Evolutionary conservation across 2,329 filamentous ascomycete species (phyloP), one percentile per base, ranked within the genome.

Genomic region (Laburnicola sp.): DNA sequence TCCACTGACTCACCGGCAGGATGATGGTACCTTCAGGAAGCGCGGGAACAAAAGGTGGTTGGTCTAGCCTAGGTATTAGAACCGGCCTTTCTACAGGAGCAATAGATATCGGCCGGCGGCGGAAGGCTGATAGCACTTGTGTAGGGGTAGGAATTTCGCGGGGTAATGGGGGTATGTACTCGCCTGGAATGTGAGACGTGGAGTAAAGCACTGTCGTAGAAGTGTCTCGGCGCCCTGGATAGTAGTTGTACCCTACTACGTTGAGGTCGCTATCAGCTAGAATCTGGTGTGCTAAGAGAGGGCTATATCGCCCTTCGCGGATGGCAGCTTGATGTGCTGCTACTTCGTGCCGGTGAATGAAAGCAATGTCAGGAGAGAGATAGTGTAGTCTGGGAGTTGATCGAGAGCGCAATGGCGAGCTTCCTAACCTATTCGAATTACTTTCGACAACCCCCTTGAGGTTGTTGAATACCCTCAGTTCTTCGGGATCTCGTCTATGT

Each of bases 301-400:
- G 43, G 8, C 32, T 26, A n/a, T 11, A 6, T 43, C 16, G 37
- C 23, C 42, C 45, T 40, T 31, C 48, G 55, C 11, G 49, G 39
- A 34, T 55, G 38, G 21, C 50, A 8, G 11, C 31, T 45, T 34
- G 54, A 40, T 30, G 58, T 16, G 26, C 21, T 2, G n/a, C 16
- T n/a, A 45, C 43, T 38, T 45, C 43, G 26, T 11, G n/a, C 30
- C 34, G 43, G 26, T 45, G 43, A 4, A 57, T 40, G 10, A 45
- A 53, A 34, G 45, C 37, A 1, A 65, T 34, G 3, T 53, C 35
- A 2, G 57, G 58, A 2, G 62, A 65, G 8, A 64, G 34, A 16
- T 53, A 58, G 27, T 59, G 58, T 6, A 60, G 48, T 28, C 53
- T 55, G 6, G 57, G 53, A 16, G 48, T 45, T 2, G 32, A 22